Evolutionary conservation across 805 yeast species (phyloP), one percentile per base, ranked within the genome.

Genomic region (Jamesozyma jinghongensis): DNA sequence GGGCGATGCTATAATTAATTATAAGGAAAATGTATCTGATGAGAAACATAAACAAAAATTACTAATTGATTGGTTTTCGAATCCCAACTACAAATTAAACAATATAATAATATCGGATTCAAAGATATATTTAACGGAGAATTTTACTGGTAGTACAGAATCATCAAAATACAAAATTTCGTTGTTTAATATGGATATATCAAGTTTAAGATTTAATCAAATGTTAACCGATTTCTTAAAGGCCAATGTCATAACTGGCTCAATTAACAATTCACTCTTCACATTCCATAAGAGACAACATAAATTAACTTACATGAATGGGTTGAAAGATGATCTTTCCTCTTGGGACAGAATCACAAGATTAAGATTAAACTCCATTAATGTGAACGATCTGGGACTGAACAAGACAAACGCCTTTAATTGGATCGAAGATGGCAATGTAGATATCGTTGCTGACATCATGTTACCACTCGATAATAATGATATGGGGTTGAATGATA

Each of bases 251-350:
- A 77, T 81, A 26, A 77, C 83, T 13, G 94, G 94, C 0, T 75
- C 88, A 0, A 67, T 83, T 12, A 81, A 82, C 52, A 81, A 81
- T 40, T 76, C 92, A 1, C 66, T 84, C 59, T 82, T 83, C 61
- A 81, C 87, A 0, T 70, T 84, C 18, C 92, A 83, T 51, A 81
- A 81, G 54, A 74, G 83, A 50, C 90, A 82, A 53, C 71, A 73
- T 44, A 71, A 73, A 41, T 61, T 70, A 44, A 73, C 75, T 0
- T 69, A 69, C 46, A 66, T 71, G 26, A 61, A 57, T 29, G 67
- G 63, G 41, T 48, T 62, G 27, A 60, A 59, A 25, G 67, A 67
- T 37, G 47, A 60, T 17, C 51, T 61, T 8, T 70, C 74, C 10
- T 38, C 42, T 4, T 73, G 75, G 74, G 72, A 73, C 40, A 68